Base-by-base conservation (phyloP, 345 rosid species). In the Mercurialis annua region DNA sequence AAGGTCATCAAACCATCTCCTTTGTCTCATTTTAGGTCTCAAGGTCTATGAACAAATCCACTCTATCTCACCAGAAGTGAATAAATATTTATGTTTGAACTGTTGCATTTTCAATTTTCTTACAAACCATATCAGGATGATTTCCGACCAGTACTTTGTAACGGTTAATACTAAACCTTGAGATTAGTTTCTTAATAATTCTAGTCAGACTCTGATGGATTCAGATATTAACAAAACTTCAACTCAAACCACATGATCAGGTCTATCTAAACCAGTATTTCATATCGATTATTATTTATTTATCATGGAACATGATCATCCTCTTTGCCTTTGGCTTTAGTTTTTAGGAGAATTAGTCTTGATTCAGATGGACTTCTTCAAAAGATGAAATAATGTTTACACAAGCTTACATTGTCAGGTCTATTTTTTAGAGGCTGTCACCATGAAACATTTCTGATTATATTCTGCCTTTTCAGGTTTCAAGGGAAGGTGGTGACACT, bases 401-500 rank as follows among this genome's bases (percentile, higher is more conserved):
- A 15, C n/a, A 24, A 61, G 30, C 51, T 10, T 16, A 17, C 6
- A 9, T 57, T 24, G 20, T 31, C 62, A 15, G 30, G 14, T 61
- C 50, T 61, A 30, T 66, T 55, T 42, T 40, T 26, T 57, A 36
- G 31, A 20, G 34, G 1, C 26, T 49, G 24, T 20, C 26, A 51
- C 43, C 24, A 50, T 43, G 59, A 47, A 29, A 36, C 56, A 40
- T 67, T 66, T 75, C 48, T 78, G 67, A 67, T 70, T 70, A 60
- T 49, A 64, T 18, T 17, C 52, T 63, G 73, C 50, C 64, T 73
- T 67, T 69, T 69, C 84, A 82, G 88, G 83, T 83, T 80, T 64
- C 77, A 68, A 81, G 67, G 72, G 69, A 77, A 72, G 62, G 75
- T 33, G 75, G 76, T 71, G 77, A 52, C 34, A 21, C 29, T 68